These are phyloP conservation scores for Fusarium brachygibbosum DNA, from an alignment of 2,329 filamentous ascomycete genomes.

Conservation along the genomic window DNA sequence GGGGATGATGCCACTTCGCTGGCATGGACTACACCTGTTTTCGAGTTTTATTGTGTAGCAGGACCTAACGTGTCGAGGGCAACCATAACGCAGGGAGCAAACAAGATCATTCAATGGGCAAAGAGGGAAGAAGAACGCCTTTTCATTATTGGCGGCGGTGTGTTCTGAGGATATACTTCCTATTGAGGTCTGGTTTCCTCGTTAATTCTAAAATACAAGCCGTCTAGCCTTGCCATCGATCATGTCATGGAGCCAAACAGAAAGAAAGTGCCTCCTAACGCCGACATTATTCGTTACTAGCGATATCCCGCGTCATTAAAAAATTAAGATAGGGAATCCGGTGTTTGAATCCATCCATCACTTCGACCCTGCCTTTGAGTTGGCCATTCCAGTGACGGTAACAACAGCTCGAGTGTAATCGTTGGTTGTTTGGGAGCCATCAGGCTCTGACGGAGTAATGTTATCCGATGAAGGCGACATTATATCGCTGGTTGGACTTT, in stretches of 20 bases:
- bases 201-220: constrained; percentile 40
- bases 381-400: constrained; percentile 33
- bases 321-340: constrained; percentile 17
- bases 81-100: constrained; percentile 85
- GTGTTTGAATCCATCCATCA: constrained; percentile 21
- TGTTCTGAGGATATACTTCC: constrained; percentile 65
- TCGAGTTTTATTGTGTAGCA: constrained; percentile 96
- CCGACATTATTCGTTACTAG: constrained; percentile 46
- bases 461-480: constrained; percentile 37
- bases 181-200: constrained; percentile 40
- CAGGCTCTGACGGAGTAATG: constrained; percentile 33
- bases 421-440: constrained; percentile 18
- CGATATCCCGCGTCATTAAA: constrained; percentile 25
- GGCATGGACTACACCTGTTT: constrained; percentile 90
- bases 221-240: constrained; percentile 30
- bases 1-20: constrained; percentile 82
- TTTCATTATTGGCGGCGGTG: constrained; percentile 98
- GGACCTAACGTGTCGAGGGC: constrained; percentile 75
- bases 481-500: constrained; percentile 38
- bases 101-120: constrained; percentile 91
- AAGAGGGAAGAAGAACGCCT: constrained; percentile 91
- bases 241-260: constrained; percentile 32
- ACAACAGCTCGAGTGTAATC: constrained; percentile 29
- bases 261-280: constrained; percentile 42
- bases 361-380: constrained; percentile 27